phyloP scores from a whole-genome alignment of 768 basidiomycete genomes.

The Crucibulum laeve region DNA sequence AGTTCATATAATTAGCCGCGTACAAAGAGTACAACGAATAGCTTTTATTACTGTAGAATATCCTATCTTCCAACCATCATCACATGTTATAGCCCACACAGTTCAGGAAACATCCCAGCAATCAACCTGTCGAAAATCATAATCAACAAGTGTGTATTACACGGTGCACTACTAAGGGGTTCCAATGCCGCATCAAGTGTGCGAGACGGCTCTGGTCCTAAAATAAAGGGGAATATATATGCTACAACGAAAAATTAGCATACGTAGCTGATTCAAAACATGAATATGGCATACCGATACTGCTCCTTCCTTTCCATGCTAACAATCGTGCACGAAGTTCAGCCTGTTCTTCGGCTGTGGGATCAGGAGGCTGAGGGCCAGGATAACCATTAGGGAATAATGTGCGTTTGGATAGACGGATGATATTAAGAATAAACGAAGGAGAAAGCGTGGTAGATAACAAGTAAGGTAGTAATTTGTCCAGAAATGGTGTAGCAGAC shows the following conservation, averaged over 20 bases:
- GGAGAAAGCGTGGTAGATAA: constrained; percentile 52
- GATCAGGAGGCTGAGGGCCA: constrained; percentile 66
- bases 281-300: constrained; percentile 24
- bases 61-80: too few species aligned
- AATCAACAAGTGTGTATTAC: constrained; percentile 77
- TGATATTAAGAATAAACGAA: constrained; percentile 44
- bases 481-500: constrained; percentile 50
- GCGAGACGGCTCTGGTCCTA: constrained; percentile 46
- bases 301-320: constrained; percentile 31
- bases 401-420: constrained; percentile 57
- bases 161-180: constrained; percentile 54
- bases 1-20: too few species aligned
- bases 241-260: constrained; percentile 15
- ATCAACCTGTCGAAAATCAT: constrained; percentile 72
- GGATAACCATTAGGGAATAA: constrained; percentile 92
- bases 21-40: too few species aligned
- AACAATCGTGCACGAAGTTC: constrained; percentile 44
- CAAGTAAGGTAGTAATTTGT: constrained; percentile 71
- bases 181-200: constrained; percentile 56
- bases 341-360: constrained; percentile 71
- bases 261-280: background rate
- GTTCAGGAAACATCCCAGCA: constrained; percentile 74
- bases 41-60: too few species aligned
- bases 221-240: constrained; percentile 42
- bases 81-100: too few species aligned